A percentile compares a stretch with the other conserved stretches of the same genome.
Conservation (phyloP, 352 stramenopile species). For the Thalassiosira gravida region DNA sequence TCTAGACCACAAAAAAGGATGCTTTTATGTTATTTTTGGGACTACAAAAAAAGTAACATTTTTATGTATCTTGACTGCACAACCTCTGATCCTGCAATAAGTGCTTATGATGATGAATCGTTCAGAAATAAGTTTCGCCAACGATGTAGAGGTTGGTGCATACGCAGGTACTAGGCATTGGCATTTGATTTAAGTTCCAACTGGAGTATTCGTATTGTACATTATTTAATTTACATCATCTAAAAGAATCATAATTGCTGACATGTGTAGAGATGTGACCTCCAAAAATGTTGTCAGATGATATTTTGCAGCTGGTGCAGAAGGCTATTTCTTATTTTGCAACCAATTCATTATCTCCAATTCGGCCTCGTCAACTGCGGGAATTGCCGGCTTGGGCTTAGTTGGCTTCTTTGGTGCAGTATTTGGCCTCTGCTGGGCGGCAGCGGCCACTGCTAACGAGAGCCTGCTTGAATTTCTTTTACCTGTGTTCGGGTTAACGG, state of each 20-base stretch:
- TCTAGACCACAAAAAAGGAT: too few relatives aligned
- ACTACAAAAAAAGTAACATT: too few relatives aligned
- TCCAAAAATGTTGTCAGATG: not conserved
- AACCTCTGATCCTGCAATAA: too few relatives aligned
- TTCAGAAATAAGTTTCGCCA: too few relatives aligned
- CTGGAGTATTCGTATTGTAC: too few relatives aligned
- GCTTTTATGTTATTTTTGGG: too few relatives aligned
- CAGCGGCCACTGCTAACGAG: slow-evolving; percentile 20
- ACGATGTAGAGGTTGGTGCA: too few relatives aligned
- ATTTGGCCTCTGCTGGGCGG: slow-evolving; percentile 17
- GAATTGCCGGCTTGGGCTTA: not conserved
- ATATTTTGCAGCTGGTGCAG: slow-evolving; percentile 1
- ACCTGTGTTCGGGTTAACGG: too few relatives aligned
- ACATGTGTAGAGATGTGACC: not conserved
- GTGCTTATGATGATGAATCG: too few relatives aligned
- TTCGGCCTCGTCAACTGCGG: slow-evolving; percentile 4
- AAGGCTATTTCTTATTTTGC: slow-evolving; percentile 13
- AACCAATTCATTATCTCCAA: slow-evolving; percentile 26
- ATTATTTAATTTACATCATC: not conserved
- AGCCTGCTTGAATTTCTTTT: slow-evolving; percentile 16
- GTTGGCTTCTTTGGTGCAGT: not conserved
- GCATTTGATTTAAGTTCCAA: too few relatives aligned
- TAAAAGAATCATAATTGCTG: not conserved
- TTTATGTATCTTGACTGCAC: too few relatives aligned
- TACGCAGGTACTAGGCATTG: too few relatives aligned